Conservation (phyloP, 495 filamentous ascomycete genomes). For the Diplogelasinospora grovesii region DNA sequence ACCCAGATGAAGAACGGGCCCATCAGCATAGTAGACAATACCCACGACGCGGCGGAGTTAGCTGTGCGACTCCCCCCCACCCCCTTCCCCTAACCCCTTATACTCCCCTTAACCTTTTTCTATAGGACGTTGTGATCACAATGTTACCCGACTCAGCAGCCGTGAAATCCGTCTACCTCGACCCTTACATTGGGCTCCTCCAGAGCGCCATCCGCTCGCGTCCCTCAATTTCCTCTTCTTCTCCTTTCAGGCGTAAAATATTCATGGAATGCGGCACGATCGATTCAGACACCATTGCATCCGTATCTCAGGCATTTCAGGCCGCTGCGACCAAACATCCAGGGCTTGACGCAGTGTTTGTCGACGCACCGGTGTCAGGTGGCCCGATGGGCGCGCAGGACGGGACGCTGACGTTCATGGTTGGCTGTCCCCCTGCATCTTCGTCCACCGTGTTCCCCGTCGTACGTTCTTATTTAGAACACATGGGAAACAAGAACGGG, state of each 20-base stretch:
- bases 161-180: constrained; percentile 32
- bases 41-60: constrained; percentile 38
- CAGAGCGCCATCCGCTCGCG: constrained; percentile 15
- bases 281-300: constrained; percentile 32
- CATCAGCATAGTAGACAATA: constrained; percentile 15
- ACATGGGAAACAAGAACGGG: constrained; percentile 23
- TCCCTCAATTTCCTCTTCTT: no score
- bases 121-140: constrained; percentile 33
- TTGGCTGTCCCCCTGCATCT: constrained; percentile 12
- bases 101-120: neutral
- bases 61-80: constrained; percentile 20
- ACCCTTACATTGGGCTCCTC: constrained; percentile 33
- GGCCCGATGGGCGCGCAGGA: constrained; percentile 40
- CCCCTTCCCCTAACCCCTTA: neutral
- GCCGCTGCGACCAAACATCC: no score
- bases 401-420: constrained; percentile 43
- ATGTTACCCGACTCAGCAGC: constrained; percentile 33
- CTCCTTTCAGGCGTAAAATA: no score
- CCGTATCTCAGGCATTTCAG: no score
- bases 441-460: constrained; percentile 10
- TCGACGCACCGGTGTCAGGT: constrained; percentile 28
- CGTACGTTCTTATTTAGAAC: constrained; percentile 12
- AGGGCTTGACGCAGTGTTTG: no score
- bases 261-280: constrained; percentile 43
- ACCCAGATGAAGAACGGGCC: constrained; percentile 15